Percentiles rank a stretch among this genome's conserved stretches.
phyloP scores from a whole-genome alignment of 495 filamentous ascomycete genomes.

The Xylaria grammica region DNA sequence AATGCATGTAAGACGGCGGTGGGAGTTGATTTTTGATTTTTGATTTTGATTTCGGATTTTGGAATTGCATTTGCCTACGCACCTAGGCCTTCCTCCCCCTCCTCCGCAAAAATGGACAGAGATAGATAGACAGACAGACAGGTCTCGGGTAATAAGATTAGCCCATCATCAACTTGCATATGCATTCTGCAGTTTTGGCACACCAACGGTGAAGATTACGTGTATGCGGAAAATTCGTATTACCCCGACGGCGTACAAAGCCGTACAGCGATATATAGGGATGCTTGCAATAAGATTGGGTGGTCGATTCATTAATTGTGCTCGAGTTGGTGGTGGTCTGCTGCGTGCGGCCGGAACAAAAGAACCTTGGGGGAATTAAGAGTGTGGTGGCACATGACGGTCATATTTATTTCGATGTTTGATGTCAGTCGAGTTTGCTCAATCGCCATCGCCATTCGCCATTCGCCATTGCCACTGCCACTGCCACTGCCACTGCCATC shows the following conservation, averaged over 20 bases:
- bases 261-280: neutral
- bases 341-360: neutral
- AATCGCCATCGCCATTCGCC: constrained; percentile 1
- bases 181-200: constrained; percentile 21
- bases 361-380: neutral
- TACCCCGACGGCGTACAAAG: neutral
- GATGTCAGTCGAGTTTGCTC: neutral
- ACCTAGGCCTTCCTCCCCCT: neutral
- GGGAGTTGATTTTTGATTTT: constrained; percentile 2
- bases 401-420: no score
- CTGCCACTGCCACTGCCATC: no score
- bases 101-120: neutral
- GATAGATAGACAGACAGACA: neutral
- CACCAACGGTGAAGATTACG: constrained; percentile 16
- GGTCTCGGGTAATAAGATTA: constrained; percentile 22
- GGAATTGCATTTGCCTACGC: no score
- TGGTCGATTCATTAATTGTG: no score
- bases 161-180: constrained; percentile 13
- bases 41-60: neutral
- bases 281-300: no score
- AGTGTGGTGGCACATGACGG: constrained; percentile 1
- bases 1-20: neutral
- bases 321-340: neutral
- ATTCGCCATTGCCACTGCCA: no score
- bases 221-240: constrained; percentile 2